Base-by-base conservation (phyloP, 2,329 filamentous ascomycete genomes). In the Penicillium sp. region DNA sequence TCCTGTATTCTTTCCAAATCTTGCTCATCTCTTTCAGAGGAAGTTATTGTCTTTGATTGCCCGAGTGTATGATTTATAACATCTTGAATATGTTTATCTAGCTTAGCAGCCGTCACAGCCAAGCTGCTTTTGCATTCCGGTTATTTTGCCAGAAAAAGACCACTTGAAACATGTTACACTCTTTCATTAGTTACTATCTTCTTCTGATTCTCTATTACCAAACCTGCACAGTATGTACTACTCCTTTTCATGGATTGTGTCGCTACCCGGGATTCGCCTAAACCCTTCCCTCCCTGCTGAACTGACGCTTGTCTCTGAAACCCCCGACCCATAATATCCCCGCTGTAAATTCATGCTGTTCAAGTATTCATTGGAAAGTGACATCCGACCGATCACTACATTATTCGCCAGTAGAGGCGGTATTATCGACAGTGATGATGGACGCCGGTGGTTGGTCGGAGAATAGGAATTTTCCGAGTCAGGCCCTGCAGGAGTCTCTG, bases 211-310 rank as follows among this genome's bases (percentile, higher is more conserved):
- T n/a, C 29, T 32, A 6, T 12, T n/a, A 6, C 7, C 5, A 15
- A 15, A 13, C 6, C 13, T 4, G 13, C 31, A 32, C 2, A 15
- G 13, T 10, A 37, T 42, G 23, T 46, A 35, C 32, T 39, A 35
- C 24, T 50, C 47, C 25, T 44, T 42, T 31, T 51, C 53, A 38
- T 38, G 45, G 32, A 56, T 56, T 8, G 50, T 51, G 32, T 56
- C 42, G 20, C 25, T 42, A 6, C 42, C 42, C 15, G 39, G 35
- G 42, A 41, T 20, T 12, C 32, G 37, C 15, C 32, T 35, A 18
- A 15, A 20, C n/a, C n/a, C 32, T 27, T 31, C 40, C 18, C 35
- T 50, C 10, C 46, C 47, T 23, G 49, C 46, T 2, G 46, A 41
- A 18, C 42, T 45, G 9, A n/a, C 20, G 41, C 44, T 52, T 2